Evolutionary conservation across 257 asterid genomes (phyloP).

Genomic region (Scutellaria baicalensis): DNA sequence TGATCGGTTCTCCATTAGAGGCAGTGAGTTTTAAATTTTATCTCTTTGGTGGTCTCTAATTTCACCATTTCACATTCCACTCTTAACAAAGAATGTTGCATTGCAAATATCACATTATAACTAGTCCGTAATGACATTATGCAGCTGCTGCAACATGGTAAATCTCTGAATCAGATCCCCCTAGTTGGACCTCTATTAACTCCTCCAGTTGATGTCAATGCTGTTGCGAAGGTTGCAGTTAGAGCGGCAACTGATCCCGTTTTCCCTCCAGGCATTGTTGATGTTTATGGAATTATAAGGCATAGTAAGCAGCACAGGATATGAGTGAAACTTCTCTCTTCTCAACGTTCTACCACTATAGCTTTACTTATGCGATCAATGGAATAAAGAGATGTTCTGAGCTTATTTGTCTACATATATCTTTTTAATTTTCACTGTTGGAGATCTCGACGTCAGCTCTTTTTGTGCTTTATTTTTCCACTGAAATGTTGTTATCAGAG

Average conservation of each 20-base stretch:
- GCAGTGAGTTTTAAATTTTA: conserved; percentile 35
- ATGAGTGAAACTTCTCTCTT: not conserved
- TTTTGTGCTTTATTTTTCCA: too few relatives aligned
- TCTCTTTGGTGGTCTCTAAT: not conserved
- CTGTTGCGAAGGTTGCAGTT: conserved; percentile 85
- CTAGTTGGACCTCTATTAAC: conserved; percentile 79
- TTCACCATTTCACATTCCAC: not conserved
- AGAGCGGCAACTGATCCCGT: conserved; percentile 87
- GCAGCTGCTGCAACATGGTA: conserved; percentile 79
- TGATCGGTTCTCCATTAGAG: conserved; percentile 86
- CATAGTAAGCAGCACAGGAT: conserved; percentile 58
- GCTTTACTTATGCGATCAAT: not conserved
- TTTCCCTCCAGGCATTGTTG: conserved; percentile 86
- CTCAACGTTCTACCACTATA: not conserved
- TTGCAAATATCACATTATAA: not conserved
- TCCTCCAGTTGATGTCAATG: conserved; percentile 72
- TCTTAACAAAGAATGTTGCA: too few relatives aligned
- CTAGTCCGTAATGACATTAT: not conserved
- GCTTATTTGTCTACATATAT: not conserved
- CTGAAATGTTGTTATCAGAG: too few relatives aligned
- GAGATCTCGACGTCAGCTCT: too few relatives aligned
- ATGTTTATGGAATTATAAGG: conserved; percentile 63
- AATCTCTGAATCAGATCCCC: conserved; percentile 60
- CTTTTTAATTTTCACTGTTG: too few relatives aligned
- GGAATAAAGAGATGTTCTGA: not conserved